Base-by-base conservation (phyloP, 768 basidiomycete species). In the Hericium rajendrae region DNA sequence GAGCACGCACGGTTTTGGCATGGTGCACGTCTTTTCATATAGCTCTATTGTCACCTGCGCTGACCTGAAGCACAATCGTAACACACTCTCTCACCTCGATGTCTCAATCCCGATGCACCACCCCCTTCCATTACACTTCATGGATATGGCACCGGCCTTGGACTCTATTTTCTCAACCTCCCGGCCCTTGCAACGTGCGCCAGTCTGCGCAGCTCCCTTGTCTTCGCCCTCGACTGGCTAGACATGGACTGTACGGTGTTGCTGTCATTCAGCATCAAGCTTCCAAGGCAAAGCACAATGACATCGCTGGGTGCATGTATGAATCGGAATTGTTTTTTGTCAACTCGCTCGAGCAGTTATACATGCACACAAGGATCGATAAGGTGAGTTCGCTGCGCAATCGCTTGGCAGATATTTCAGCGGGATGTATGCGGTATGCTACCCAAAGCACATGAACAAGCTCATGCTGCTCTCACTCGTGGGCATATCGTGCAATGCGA, bases 141-240 rank as follows among this genome's bases (percentile, higher is more conserved):
- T 60, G 94, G 94, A 5, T 97, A 97, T 64, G 94, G 94, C 38
- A 94, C 94, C 1, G 94, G 92, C 16, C 78, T 95, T 24, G 94
- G 89, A 0, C 94, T 93, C 73, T 94, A 86, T 74, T 91, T 88
- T 74, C 78, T 81, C 57, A 94, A 94, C 70, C 82, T 88, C 64
- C 79, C 83, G 12, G 68, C 84, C 0, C 76, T 94, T 16, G 87
- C 88, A 2, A 68, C 80, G 37, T 91, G 88, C 87, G 88, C 85
- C 0, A 82, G 78, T 6, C 69, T 70, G 38, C 79, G 82, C 13
- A 78, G 84, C 18, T 76, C 86, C 0, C 74, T 85, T 11, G 82
- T 94, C 40, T 93, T 86, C 64, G 91, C 91, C 18, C 73, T 97
- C 61, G 94, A 97, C 69, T 97, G 94, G 94, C 79, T 97, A 24